Conservation (phyloP, 2,329 filamentous ascomycete species). For the Hypoxylon rubiginosum region DNA sequence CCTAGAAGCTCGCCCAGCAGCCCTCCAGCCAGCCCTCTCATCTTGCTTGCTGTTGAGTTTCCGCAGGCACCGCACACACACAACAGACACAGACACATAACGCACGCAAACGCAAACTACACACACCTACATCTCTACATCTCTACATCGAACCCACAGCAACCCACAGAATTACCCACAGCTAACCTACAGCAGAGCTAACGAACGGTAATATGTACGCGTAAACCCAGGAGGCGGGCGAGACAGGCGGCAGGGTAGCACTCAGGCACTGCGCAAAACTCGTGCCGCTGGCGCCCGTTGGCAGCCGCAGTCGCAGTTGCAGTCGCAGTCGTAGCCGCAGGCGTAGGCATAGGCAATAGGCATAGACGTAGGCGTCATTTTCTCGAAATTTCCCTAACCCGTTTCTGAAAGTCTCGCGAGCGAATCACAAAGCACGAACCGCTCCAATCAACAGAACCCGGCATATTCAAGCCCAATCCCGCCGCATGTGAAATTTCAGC, state of each 20-base stretch:
- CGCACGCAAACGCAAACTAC: not conserved
- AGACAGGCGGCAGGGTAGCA: slow-evolving; percentile 16
- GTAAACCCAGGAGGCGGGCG: slow-evolving; percentile 13
- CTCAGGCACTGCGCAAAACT: slow-evolving; percentile 25
- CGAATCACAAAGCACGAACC: slow-evolving; percentile 30
- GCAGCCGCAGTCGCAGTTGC: slow-evolving; percentile 24
- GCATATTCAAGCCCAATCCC: slow-evolving; percentile 20
- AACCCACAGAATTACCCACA: too few species aligned
- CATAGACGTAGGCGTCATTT: slow-evolving; percentile 35
- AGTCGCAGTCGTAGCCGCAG: slow-evolving; percentile 26
- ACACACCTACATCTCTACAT: not conserved
- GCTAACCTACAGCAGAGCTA: too few species aligned
- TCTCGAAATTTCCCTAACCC: slow-evolving; percentile 36
- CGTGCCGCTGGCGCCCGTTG: slow-evolving; percentile 39
- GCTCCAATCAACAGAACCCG: slow-evolving; percentile 33
- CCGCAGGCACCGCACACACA: too few species aligned
- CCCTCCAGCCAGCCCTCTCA: too few species aligned
- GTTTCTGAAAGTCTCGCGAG: not conserved
- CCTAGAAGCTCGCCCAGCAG: too few species aligned
- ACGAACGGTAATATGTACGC: not conserved
- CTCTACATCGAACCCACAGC: too few species aligned
- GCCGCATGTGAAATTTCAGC: slow-evolving; percentile 39
- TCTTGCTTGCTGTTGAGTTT: too few species aligned
- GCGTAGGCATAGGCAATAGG: too few species aligned
- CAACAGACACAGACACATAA: too few species aligned